Evolutionary conservation across 1,139 yeast genomes (phyloP).

Genomic region (Sugiyamaella grinbergsii): DNA sequence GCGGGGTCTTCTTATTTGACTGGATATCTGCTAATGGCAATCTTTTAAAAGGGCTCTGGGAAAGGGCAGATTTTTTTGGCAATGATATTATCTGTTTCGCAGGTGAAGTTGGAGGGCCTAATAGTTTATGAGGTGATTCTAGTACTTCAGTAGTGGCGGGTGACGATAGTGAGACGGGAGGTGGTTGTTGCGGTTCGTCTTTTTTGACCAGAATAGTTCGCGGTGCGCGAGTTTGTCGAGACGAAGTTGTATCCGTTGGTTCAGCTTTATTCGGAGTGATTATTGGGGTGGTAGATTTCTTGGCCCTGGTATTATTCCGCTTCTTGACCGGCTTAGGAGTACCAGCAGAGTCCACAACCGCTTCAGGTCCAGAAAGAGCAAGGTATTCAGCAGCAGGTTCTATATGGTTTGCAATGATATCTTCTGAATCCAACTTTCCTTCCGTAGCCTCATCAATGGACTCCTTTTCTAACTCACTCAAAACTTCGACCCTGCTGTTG

Average conservation of each 20-base stretch:
- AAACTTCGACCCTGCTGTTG: too few relatives aligned
- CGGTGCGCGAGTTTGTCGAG: too few relatives aligned
- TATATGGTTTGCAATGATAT: too few relatives aligned
- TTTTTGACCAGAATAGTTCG: too few relatives aligned
- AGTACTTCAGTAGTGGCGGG: neutral
- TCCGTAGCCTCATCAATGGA: neutral
- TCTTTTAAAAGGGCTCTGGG: neutral
- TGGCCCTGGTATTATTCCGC: neutral
- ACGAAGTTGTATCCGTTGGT: neutral
- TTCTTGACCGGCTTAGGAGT: too few relatives aligned
- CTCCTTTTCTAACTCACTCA: too few relatives aligned
- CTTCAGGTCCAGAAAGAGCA: neutral
- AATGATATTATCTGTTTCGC: neutral
- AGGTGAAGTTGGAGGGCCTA: neutral
- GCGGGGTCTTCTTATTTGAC: slow-evolving; percentile 11
- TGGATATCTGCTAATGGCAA: slow-evolving; percentile 13
- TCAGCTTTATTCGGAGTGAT: neutral
- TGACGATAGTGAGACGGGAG: too few relatives aligned
- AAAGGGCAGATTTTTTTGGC: neutral
- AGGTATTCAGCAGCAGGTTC: too few relatives aligned
- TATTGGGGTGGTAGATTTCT: neutral
- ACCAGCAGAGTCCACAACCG: too few relatives aligned
- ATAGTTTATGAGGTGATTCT: neutral
- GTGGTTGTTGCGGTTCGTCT: too few relatives aligned
- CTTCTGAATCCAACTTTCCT: too few relatives aligned